These are phyloP conservation scores for Chaetomium sp. DNA, from an alignment of 2,329 filamentous ascomycete species.

Conservation along the genomic window DNA sequence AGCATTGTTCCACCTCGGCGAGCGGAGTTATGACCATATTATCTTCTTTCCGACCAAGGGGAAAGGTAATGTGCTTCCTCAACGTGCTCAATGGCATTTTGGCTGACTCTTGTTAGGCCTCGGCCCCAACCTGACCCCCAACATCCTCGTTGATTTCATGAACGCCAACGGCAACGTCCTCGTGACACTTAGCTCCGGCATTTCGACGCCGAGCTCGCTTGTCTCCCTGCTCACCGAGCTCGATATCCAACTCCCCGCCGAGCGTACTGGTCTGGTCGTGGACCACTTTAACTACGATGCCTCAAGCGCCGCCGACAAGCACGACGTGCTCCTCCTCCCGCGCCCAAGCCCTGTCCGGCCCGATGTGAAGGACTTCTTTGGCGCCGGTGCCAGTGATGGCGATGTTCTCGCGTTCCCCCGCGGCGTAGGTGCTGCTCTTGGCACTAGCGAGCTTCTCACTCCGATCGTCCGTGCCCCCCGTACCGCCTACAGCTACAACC, in stretches of 20 bases:
- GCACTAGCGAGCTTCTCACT: slow-evolving; percentile 67
- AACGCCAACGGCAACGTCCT: slow-evolving; percentile 89
- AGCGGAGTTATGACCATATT: slow-evolving; percentile 85
- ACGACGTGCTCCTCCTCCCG: slow-evolving; percentile 80
- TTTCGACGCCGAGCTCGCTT: slow-evolving; percentile 64
- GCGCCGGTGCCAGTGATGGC: slow-evolving; percentile 46
- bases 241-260: slow-evolving; percentile 79
- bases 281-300: slow-evolving; percentile 95
- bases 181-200: slow-evolving; percentile 69
- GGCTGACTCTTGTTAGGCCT: slow-evolving; percentile 50
- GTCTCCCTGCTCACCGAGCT: slow-evolving; percentile 77
- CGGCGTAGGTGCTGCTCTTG: slow-evolving; percentile 74
- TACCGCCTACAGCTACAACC: slow-evolving; percentile 90
- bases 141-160: slow-evolving; percentile 81
- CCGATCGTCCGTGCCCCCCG: slow-evolving; percentile 75
- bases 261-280: slow-evolving; percentile 78
- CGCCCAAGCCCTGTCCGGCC: slow-evolving; percentile 58
- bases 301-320: slow-evolving; percentile 67
- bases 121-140: slow-evolving; percentile 80
- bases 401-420: slow-evolving; percentile 72
- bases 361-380: slow-evolving; percentile 73
- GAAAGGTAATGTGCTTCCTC: slow-evolving; percentile 57
- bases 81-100: not conserved
- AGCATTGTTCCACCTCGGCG: slow-evolving; percentile 76
- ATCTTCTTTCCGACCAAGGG: slow-evolving; percentile 81